phyloP scores from a whole-genome alignment of 805 yeast species.

The Candida silvicultrix region DNA sequence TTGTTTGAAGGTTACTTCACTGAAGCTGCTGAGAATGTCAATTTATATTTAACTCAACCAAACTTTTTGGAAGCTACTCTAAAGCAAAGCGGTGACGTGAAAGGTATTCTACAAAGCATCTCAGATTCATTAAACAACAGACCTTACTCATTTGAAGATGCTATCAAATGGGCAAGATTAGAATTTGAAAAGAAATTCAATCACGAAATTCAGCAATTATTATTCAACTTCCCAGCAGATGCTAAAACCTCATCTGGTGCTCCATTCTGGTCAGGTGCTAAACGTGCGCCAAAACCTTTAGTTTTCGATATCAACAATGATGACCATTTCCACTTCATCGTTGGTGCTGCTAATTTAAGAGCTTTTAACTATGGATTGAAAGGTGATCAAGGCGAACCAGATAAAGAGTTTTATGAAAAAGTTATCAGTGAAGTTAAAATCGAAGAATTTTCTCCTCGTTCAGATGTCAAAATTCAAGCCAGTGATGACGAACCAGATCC shows the following conservation, averaged over 20 bases:
- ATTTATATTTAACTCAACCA: slow-evolving; percentile 84
- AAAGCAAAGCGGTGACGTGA: slow-evolving; percentile 89
- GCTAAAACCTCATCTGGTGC: slow-evolving; percentile 86
- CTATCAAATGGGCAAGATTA: slow-evolving; percentile 90
- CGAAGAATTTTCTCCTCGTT: slow-evolving; percentile 67
- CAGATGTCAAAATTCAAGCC: slow-evolving; percentile 75
- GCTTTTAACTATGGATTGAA: slow-evolving; percentile 88
- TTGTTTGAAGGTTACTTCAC: slow-evolving; percentile 87
- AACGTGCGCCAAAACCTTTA: slow-evolving; percentile 90
- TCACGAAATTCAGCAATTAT: slow-evolving; percentile 82
- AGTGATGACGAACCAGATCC: slow-evolving; percentile 88
- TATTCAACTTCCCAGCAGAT: slow-evolving; percentile 92
- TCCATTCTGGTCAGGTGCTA: slow-evolving; percentile 97
- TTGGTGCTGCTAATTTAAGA: slow-evolving; percentile 85
- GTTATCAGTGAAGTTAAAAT: slow-evolving; percentile 45
- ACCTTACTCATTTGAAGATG: slow-evolving; percentile 88
- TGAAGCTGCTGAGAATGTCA: slow-evolving; percentile 91
- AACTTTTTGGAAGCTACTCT: slow-evolving; percentile 86
- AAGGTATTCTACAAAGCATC: slow-evolving; percentile 79
- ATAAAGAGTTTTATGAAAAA: slow-evolving; percentile 41
- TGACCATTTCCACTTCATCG: slow-evolving; percentile 77
- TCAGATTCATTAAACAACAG: slow-evolving; percentile 67
- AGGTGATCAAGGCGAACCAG: slow-evolving; percentile 54
- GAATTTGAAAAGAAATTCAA: slow-evolving; percentile 83
- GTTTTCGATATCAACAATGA: slow-evolving; percentile 66